Evolutionary conservation across 176 grass and related monocot species (phyloP).

Genomic region (Chloris gayana): DNA sequence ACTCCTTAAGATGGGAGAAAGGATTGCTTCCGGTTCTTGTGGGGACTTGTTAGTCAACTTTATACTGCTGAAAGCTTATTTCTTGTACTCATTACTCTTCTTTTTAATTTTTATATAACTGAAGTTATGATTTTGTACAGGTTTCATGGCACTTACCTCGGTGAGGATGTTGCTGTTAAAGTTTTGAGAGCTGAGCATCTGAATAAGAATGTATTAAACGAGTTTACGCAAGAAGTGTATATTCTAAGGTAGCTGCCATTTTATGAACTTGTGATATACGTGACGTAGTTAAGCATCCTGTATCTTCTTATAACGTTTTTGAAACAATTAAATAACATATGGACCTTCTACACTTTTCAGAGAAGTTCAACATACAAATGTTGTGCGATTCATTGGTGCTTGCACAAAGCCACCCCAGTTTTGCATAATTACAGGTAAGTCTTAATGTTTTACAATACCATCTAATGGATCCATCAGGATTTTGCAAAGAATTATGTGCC

Average conservation of each 20-base stretch:
- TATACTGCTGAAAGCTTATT: conserved; percentile 36
- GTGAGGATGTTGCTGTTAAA: conserved; percentile 97
- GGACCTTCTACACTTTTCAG: conserved; percentile 53
- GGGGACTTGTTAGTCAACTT: conserved; percentile 91
- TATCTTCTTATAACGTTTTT: conserved; percentile 2
- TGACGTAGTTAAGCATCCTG: conserved; percentile 17
- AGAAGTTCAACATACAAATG: conserved; percentile 94
- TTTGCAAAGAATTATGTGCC: conserved; percentile 17
- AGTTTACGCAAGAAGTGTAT: conserved; percentile 96
- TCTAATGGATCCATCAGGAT: conserved; percentile 24
- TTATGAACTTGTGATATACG: conserved; percentile 23
- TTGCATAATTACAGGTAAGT: conserved; percentile 89
- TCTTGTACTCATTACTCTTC: conserved; percentile 31
- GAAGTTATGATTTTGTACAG: conserved; percentile 56
- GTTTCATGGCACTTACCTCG: conserved; percentile 87
- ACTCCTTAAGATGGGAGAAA: conserved; percentile 75
- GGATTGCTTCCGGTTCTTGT: conserved; percentile 93
- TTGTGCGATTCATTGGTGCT: conserved; percentile 96
- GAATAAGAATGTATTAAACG: conserved; percentile 76
- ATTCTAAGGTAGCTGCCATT: conserved; percentile 88
- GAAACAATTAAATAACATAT: conserved; percentile 9
- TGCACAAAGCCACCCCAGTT: conserved; percentile 91
- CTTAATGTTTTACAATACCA: conserved; percentile 19
- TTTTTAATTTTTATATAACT: not conserved
- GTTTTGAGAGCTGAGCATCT: conserved; percentile 90